Evolutionary conservation across 2,329 filamentous ascomycete genomes (phyloP), one percentile per base, ranked within the genome.

Genomic region (Aphanoascus verrucosus): DNA sequence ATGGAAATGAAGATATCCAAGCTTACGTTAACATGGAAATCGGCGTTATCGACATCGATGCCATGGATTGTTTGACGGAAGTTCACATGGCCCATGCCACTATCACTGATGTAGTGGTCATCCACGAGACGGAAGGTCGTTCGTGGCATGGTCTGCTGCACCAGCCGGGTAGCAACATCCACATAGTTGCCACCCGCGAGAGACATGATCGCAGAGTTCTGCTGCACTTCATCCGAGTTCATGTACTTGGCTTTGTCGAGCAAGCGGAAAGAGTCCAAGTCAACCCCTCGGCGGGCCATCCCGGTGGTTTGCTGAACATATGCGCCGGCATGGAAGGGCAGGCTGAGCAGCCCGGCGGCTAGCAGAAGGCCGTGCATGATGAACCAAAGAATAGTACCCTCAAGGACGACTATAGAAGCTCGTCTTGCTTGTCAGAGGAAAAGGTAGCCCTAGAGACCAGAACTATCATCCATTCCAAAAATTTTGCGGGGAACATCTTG

Each of bases 21-120:
- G 15, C 55, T 55, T 53, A 57, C 55, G 49, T 57, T 57, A 38
- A 57, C 55, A 49, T 57, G 55, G 52, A 57, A 55, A 20, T 57
- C 55, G 34, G 52, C 52, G 38, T 57, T 57, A 40, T 55, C 55
- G 19, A 57, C 38, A 32, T 57, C 55, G 17, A 57, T 34, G 1
- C 52, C 55, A 20, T 57, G 52, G 31, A 49, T 20, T 6, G 55
- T 57, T 45, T 57, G 55, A 42, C 49, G 48, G 52, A 57, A 53
- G 49, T 53, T 35, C 20, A 57, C 52, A n/a, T 57, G 55, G 14
- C 37, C 55, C 14, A 57, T 44, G 37, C 55, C 55, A 43, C 55
- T 57, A 38, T 20, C 42, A 14, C 55, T 52, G 20, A 57, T 48
- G 32, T 57, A 57, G 34, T 57, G 55, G 49, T 57, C 55, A 23